Evolutionary conservation across 352 stramenopile species (phyloP).

Genomic region (Globisporangium middletonii): DNA sequence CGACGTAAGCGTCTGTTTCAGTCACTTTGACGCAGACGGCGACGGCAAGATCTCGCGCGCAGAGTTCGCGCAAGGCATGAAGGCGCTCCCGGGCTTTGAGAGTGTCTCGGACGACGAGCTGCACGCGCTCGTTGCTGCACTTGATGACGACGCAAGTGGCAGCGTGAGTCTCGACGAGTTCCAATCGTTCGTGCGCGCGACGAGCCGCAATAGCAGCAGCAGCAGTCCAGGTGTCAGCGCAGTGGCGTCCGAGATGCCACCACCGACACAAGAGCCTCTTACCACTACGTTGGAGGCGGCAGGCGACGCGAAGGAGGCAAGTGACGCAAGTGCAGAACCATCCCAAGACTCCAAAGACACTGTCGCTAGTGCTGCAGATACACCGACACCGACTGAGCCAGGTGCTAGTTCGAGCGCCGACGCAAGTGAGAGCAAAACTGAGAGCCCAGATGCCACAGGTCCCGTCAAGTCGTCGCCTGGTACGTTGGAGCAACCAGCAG

Average conservation of each 20-base stretch:
- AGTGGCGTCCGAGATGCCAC: background rate
- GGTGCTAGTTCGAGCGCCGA: no score
- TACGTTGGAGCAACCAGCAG: background rate
- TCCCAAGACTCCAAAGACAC: background rate
- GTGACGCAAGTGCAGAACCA: background rate
- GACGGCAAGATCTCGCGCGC: slow-evolving; percentile 44
- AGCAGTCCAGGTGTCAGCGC: background rate
- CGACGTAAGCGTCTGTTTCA: slow-evolving; percentile 44
- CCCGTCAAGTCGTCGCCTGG: background rate
- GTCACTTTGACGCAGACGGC: slow-evolving; percentile 66
- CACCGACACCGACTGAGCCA: no score
- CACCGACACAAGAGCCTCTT: background rate
- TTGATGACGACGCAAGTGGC: slow-evolving; percentile 45
- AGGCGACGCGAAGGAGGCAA: background rate
- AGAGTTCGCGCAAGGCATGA: slow-evolving; percentile 52
- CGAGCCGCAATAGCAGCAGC: background rate
- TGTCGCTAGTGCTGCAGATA: background rate
- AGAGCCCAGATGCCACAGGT: background rate
- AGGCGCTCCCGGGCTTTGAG: slow-evolving; percentile 41
- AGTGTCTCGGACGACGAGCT: slow-evolving; percentile 33
- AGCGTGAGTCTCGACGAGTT: slow-evolving; percentile 65
- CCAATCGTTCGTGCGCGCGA: slow-evolving; percentile 26
- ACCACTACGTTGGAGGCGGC: no score
- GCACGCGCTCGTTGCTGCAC: slow-evolving; percentile 24
- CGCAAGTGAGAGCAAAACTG: no score